Evolutionary conservation across 2,329 filamentous ascomycete genomes (phyloP), one percentile per base, ranked within the genome.

Genomic region (Penicillium sp.): DNA sequence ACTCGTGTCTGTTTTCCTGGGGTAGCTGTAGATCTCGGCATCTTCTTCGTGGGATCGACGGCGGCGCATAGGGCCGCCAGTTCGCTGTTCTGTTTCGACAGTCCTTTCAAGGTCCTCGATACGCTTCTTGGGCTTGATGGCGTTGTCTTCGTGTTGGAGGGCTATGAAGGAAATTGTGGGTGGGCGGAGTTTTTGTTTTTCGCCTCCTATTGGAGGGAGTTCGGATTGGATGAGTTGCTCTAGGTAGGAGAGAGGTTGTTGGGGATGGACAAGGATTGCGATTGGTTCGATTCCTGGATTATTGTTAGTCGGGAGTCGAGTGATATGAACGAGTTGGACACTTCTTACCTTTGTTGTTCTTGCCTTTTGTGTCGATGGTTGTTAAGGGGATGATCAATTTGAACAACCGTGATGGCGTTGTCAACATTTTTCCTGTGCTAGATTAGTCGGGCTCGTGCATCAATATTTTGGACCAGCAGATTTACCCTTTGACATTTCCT

Each of bases 151-250:
- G 2, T 87, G 83, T 59, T 92, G 90, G 64, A 93, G 87, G 11
- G 92, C 92, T 29, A 90, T 84, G 69, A 97, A 97, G 37, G 88
- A 85, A 1, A 96, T 84, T 35, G 82, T 84, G 0, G 92, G 91
- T 1, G 90, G 83, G 61, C 88, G 87, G 61, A 91, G 86, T 7
- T 85, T 84, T 9, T 88, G 85, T 48, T 86, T 75, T 55, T 84
- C 83, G 1, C 78, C 80, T 35, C 83, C 79, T 14, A 93, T 80
- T 0, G 85, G 85, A 0, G 91, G 90, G 0, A 96, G 80, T 73
- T 96, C 93, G 53, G 91, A 89, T 70, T 96, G 93, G 47, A 97
- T 93, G 3, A 97, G 79, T 9, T 91, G 86, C 72, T 96, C 91
- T 43, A 96, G 86, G 72, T 96, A 96, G 9, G 91, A 96, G 3